phyloP scores from a whole-genome alignment of 441 rosid species.

The Euphorbia corollata region DNA sequence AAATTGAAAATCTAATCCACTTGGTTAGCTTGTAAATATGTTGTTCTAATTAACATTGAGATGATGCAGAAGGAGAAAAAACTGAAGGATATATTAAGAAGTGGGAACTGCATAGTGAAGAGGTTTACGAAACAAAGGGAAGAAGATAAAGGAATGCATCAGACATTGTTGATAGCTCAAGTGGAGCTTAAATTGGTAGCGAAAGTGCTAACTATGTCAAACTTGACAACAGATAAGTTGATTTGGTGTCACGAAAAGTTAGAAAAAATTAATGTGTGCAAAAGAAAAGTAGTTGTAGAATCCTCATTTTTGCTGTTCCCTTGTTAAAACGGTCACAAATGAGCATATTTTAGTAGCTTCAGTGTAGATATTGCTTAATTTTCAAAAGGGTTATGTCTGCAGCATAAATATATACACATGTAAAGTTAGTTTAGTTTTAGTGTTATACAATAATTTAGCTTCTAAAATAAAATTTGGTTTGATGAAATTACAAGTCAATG shows the following conservation, averaged over 20 bases:
- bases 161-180: slow-evolving; percentile 42
- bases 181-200: slow-evolving; percentile 58
- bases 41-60: neutral
- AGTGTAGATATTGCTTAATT: neutral
- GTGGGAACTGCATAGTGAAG: slow-evolving; percentile 58
- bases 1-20: neutral
- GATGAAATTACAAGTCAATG: too few relatives aligned
- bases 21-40: neutral
- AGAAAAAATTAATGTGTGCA: slow-evolving; percentile 31
- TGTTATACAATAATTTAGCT: neutral
- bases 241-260: slow-evolving; percentile 67
- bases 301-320: slow-evolving; percentile 64
- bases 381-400: neutral
- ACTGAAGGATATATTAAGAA: slow-evolving; percentile 54
- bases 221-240: slow-evolving; percentile 43
- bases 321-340: slow-evolving; percentile 25
- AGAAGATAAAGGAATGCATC: slow-evolving; percentile 20
- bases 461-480: neutral
- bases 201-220: slow-evolving; percentile 54
- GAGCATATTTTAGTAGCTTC: neutral
- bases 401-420: neutral
- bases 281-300: slow-evolving; percentile 46
- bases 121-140: slow-evolving; percentile 47
- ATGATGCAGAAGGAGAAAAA: slow-evolving; percentile 53
- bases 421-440: neutral